Conservation (phyloP, 768 basidiomycete genomes). For the Suillus bovinus region DNA sequence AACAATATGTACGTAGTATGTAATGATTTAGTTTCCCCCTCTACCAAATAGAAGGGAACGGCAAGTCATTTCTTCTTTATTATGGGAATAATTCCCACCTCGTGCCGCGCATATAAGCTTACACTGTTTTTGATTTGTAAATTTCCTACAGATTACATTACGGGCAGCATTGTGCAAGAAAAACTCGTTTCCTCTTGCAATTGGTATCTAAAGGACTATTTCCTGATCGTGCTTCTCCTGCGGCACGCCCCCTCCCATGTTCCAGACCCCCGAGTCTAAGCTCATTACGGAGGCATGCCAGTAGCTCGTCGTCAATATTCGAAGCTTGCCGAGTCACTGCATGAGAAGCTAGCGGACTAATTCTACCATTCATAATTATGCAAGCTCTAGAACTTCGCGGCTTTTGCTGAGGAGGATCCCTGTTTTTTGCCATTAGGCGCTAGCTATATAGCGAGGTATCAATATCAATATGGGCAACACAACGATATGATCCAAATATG, state of each 20-base stretch:
- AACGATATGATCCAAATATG: background rate
- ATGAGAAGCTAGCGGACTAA: background rate
- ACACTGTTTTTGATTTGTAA: background rate
- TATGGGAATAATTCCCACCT: background rate
- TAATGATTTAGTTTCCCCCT: background rate
- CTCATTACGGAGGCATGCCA: background rate
- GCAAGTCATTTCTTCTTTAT: background rate
- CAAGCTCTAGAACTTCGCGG: background rate
- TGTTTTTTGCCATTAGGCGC: background rate
- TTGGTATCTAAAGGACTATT: background rate
- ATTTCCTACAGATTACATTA: background rate
- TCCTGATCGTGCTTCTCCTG: background rate
- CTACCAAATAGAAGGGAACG: background rate
- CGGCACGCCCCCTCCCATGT: background rate
- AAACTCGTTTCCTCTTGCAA: background rate
- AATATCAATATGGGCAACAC: background rate
- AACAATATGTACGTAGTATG: conserved; percentile 1
- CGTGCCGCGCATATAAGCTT: background rate
- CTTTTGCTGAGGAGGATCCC: background rate
- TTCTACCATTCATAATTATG: background rate
- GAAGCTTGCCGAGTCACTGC: background rate
- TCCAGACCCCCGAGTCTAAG: background rate
- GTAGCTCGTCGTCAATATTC: background rate
- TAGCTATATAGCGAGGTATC: background rate
- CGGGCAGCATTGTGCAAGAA: background rate